Evolutionary conservation across 371 early-diverging fungal genomes (phyloP).

Genomic region (Mucor lusitanicus): DNA sequence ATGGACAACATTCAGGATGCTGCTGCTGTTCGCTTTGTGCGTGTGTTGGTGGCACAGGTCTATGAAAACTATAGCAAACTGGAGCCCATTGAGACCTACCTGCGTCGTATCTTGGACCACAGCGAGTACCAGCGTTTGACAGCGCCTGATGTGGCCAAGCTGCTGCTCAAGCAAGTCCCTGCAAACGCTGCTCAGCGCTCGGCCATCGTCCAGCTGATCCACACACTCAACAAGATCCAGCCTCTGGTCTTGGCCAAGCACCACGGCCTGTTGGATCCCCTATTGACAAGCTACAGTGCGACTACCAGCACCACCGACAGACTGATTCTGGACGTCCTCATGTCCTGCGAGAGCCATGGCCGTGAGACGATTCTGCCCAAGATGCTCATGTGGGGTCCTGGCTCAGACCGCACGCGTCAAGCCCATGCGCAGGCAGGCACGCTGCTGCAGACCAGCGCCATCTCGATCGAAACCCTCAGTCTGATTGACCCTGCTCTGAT

Average conservation of each 20-base stretch:
- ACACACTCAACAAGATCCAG: slow-evolving; percentile 48
- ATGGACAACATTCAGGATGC: slow-evolving; percentile 45
- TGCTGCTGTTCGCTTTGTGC: slow-evolving; percentile 39
- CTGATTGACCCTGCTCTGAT: slow-evolving; percentile 67
- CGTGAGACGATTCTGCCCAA: slow-evolving; percentile 46
- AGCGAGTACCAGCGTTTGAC: slow-evolving; percentile 34
- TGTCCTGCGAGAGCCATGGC: slow-evolving; percentile 54
- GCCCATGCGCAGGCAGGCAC: slow-evolving; percentile 44
- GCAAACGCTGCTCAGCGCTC: slow-evolving; percentile 32
- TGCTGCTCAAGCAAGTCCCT: slow-evolving; percentile 6
- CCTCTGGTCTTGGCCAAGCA: slow-evolving; percentile 43
- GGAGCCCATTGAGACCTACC: slow-evolving; percentile 47
- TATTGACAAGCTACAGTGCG: slow-evolving; percentile 61
- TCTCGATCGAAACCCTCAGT: slow-evolving; percentile 59
- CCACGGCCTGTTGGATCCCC: slow-evolving; percentile 50
- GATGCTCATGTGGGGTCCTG: slow-evolving; percentile 59
- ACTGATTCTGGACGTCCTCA: slow-evolving; percentile 48
- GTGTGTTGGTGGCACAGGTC: slow-evolving; percentile 22
- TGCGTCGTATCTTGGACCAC: slow-evolving; percentile 46
- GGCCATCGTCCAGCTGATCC: slow-evolving; percentile 50
- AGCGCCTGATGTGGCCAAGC: slow-evolving; percentile 20
- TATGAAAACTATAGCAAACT: slow-evolving; percentile 33
- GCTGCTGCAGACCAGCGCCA: slow-evolving; percentile 34
- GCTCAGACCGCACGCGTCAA: slow-evolving; percentile 51
- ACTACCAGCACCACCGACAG: slow-evolving; percentile 54